Conservation (phyloP, 202 grass and related monocot species). For the Hordeum pubiflorum region DNA sequence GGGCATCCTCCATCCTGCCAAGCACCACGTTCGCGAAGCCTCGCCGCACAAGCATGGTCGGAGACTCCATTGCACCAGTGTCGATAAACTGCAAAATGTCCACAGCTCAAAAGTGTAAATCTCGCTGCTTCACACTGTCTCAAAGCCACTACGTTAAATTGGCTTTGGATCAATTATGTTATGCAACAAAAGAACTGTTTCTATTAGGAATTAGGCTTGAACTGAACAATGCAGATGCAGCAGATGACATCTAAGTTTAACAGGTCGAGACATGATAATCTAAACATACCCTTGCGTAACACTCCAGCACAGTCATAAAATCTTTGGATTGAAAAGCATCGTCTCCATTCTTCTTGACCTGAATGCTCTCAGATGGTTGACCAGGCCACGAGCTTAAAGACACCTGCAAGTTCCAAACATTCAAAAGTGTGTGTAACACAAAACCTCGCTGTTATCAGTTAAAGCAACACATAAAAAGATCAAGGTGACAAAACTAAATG, state of each 20-base stretch:
- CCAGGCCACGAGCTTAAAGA: constrained; percentile 79
- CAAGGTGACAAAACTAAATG: background rate
- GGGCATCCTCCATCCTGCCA: constrained; percentile 50
- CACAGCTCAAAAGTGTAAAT: background rate
- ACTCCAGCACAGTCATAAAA: constrained; percentile 56
- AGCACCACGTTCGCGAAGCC: constrained; percentile 47
- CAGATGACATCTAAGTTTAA: constrained; percentile 1
- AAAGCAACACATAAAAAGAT: background rate
- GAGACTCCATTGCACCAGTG: constrained; percentile 47
- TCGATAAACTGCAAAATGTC: constrained; percentile 50
- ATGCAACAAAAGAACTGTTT: background rate
- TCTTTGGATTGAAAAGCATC: constrained; percentile 80
- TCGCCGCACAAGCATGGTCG: constrained; percentile 49
- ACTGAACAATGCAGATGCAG: background rate
- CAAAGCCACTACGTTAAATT: no score
- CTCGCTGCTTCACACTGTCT: background rate
- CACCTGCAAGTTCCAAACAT: constrained; percentile 45
- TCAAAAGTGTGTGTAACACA: background rate
- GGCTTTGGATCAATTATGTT: background rate
- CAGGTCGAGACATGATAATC: background rate
- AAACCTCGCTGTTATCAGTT: background rate
- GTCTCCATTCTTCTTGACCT: constrained; percentile 63
- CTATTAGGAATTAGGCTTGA: background rate
- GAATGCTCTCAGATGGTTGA: constrained; percentile 62
- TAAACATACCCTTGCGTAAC: constrained; percentile 55